Conservation (phyloP, 2,329 filamentous ascomycete genomes). For the Fusarium coicis region DNA sequence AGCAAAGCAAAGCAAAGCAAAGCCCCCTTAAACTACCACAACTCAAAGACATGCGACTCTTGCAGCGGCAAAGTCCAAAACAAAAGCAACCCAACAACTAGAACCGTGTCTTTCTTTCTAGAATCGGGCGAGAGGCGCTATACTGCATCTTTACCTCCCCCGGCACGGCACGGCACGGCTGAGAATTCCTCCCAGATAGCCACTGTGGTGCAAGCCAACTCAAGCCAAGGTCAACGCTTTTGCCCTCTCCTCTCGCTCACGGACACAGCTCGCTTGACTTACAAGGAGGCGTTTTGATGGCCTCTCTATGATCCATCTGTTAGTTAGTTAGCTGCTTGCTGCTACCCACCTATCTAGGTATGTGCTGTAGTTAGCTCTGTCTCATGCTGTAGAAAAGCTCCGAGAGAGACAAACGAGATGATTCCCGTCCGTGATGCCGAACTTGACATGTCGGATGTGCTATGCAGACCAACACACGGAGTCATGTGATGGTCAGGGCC, state of each 20-base stretch:
- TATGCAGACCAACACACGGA: background rate
- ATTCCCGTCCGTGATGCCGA: background rate
- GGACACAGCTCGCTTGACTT: background rate
- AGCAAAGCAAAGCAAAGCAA: background rate
- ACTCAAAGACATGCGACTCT: conserved; percentile 17
- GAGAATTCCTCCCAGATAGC: conserved; percentile 14
- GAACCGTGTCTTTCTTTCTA: conserved; percentile 24
- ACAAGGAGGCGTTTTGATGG: background rate
- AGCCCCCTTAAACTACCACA: conserved; percentile 7
- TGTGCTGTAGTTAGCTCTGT: background rate
- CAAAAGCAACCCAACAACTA: background rate
- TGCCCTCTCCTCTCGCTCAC: background rate
- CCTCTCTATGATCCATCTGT: background rate
- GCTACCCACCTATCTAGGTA: no score
- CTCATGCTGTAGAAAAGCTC: conserved; percentile 11
- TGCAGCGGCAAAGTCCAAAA: background rate
- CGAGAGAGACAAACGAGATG: conserved; percentile 11
- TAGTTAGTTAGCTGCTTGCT: background rate
- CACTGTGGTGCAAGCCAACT: background rate
- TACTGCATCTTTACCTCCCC: background rate
- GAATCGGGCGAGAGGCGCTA: background rate
- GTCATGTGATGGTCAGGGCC: conserved; percentile 3
- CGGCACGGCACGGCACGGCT: conserved; percentile 18
- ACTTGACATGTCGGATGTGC: background rate
- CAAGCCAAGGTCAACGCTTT: background rate